Evolutionary conservation across 2,329 filamentous ascomycete species (phyloP), one percentile per base, ranked within the genome.

Genomic region (Verticillium albo-atrum): DNA sequence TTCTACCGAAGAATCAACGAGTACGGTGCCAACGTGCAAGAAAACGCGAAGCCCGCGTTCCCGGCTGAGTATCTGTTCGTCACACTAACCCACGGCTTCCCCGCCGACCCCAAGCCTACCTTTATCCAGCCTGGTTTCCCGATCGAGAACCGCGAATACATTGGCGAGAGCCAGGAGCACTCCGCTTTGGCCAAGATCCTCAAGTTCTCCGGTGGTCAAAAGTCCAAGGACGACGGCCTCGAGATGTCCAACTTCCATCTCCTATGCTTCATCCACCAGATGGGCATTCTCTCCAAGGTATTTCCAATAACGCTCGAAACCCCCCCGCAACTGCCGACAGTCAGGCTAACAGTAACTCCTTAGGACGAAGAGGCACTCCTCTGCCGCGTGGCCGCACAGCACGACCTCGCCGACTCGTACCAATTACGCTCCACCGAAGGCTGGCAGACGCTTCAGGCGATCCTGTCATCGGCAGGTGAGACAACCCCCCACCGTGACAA

Each of bases 391-490:
- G 94, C 93, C 26, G 89, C 87, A 51, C 85, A 86, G 61, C 90
- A 94, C 71, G 90, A 96, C 74, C 83, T 91, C 60, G 85, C 89
- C 62, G 90, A 96, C 67, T 89, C 88, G 62, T 88, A 92, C 71
- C 89, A 95, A 72, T 84, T 99, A 67, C 86, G 92, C 75, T 89
- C 92, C 68, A 93, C 90, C 68, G 84, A 89, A 71, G 95, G 95
- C 70, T 99, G 95, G 95, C 90, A 93, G 75, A 98, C 92, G 61
- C 83, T 99, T 71, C 84, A 94, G 77, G 89, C 90, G 75, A 96
- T 99, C 74, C 85, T 98, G 79, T 87, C 95, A 87, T 90, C 92
- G 86, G 92, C 91, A 84, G 92, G 93, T 96, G 93, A 97, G 90
- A 89, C 89, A 86, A 86, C 89, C 85, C 88, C 88, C 76, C 23